A percentile compares a stretch with the other conserved stretches of the same genome.
phyloP scores from a whole-genome alignment of 1,284 basidiomycete genomes.

The Leucoagaricus sp. region DNA sequence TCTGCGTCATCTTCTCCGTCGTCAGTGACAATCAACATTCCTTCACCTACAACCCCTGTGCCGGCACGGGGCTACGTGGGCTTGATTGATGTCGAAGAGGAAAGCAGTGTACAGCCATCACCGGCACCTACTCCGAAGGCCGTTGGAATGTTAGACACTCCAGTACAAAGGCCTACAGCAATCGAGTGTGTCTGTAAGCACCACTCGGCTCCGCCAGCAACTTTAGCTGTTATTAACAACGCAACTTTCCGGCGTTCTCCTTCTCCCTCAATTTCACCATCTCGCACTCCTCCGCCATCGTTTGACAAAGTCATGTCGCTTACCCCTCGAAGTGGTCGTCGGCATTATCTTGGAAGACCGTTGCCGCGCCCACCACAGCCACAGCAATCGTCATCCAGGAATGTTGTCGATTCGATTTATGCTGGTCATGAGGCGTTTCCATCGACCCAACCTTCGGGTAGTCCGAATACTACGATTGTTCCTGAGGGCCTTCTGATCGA shows the following conservation, averaged over 20 bases:
- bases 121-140: conserved; percentile 1
- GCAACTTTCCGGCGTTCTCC: not conserved
- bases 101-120: conserved; percentile 6
- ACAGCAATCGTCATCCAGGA: conserved; percentile 17
- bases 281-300: conserved; percentile 16
- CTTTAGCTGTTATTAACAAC: not conserved
- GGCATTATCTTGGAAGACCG: conserved; percentile 41
- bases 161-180: not conserved
- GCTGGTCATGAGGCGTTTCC: conserved; percentile 21
- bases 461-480: conserved; percentile 21
- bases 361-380: conserved; percentile 34
- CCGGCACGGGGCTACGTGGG: not conserved
- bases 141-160: not conserved
- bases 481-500: conserved; percentile 49
- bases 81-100: not conserved
- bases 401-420: conserved; percentile 36
- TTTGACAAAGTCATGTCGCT: not conserved
- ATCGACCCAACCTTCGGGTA: conserved; percentile 14
- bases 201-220: not conserved
- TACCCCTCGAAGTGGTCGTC: conserved; percentile 13
- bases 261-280: conserved; percentile 1
- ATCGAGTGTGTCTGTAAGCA: conserved; percentile 4
- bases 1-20: not conserved
- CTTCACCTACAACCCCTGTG: conserved; percentile 15
- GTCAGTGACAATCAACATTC: conserved; percentile 6